phyloP scores from a whole-genome alignment of 768 basidiomycete species.

The Lentinula edodes region DNA sequence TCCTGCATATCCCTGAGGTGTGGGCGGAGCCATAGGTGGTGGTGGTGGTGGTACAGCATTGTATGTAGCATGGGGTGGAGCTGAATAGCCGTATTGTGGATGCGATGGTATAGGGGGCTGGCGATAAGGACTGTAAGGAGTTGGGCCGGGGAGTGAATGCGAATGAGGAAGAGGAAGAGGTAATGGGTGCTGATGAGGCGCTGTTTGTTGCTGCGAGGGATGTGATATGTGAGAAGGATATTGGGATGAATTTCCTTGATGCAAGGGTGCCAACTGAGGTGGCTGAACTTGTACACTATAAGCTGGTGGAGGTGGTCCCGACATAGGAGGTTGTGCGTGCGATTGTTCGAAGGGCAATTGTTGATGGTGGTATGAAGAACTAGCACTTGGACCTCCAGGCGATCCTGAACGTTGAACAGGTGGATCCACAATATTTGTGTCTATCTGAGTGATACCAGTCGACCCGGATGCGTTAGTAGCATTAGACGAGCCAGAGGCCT shows the following conservation, averaged over 20 bases:
- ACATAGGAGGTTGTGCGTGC: neutral
- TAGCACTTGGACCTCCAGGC: neutral
- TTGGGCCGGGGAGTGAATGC: neutral
- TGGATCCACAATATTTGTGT: neutral
- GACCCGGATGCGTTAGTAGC: neutral
- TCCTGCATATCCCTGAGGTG: neutral
- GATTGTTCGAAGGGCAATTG: neutral
- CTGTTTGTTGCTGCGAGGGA: conserved; percentile 9
- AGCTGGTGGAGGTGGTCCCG: neutral
- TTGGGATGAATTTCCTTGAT: neutral
- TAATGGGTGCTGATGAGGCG: conserved; percentile 7
- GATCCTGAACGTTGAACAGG: neutral
- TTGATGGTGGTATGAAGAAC: neutral
- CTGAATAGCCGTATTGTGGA: neutral
- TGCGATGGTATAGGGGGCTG: neutral
- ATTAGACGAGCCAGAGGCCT: neutral
- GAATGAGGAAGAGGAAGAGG: conserved; percentile 2
- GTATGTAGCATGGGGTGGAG: neutral
- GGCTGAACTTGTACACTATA: neutral
- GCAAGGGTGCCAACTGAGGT: neutral
- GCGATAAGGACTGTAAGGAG: neutral
- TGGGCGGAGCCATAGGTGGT: neutral
- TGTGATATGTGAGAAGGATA: conserved; percentile 4
- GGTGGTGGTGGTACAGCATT: neutral
- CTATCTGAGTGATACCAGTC: neutral